Percentiles rank a stretch among this genome's conserved stretches.
phyloP scores from a whole-genome alignment of 768 basidiomycete species.

The Rossbeevera mucosa region DNA sequence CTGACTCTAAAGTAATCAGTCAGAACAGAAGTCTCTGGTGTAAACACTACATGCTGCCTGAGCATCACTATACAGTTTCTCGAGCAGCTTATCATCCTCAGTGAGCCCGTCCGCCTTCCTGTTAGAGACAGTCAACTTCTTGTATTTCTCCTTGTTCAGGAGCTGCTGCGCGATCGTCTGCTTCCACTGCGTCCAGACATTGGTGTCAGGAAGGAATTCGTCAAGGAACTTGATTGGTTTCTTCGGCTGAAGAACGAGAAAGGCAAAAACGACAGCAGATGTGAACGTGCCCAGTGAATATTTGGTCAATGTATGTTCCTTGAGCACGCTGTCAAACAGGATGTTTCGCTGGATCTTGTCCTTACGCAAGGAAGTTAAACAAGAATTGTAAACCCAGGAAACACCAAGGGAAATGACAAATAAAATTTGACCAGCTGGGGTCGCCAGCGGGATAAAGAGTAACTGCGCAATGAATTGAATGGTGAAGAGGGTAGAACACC shows the following conservation, averaged over 20 bases:
- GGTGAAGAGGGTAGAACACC: conserved; percentile 30
- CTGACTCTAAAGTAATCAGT: too few relatives aligned
- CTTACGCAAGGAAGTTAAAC: conserved; percentile 36
- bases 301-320: conserved; percentile 21
- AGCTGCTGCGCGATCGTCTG: conserved; percentile 15
- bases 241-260: conserved; percentile 20
- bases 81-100: conserved; percentile 17
- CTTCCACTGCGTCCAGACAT: conserved; percentile 28
- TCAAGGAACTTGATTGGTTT: conserved; percentile 20
- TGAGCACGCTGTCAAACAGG: conserved; percentile 22
- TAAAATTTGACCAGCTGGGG: conserved; percentile 34
- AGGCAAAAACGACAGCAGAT: conserved; percentile 22
- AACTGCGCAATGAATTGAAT: conserved; percentile 35
- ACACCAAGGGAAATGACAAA: conserved; percentile 31
- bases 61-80: conserved; percentile 22
- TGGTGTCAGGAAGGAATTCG: conserved; percentile 27
- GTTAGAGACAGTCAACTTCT: conserved; percentile 10
- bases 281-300: too few relatives aligned
- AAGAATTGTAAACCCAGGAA: conserved; percentile 35
- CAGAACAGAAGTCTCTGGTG: neutral
- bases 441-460: conserved; percentile 31
- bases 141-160: conserved; percentile 15
- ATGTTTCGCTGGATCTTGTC: conserved; percentile 26
- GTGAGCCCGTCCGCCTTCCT: conserved; percentile 16
- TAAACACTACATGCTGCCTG: conserved; percentile 25